phyloP scores from a whole-genome alignment of 108 stramenopile species.

The Parietichytrium sp. region DNA sequence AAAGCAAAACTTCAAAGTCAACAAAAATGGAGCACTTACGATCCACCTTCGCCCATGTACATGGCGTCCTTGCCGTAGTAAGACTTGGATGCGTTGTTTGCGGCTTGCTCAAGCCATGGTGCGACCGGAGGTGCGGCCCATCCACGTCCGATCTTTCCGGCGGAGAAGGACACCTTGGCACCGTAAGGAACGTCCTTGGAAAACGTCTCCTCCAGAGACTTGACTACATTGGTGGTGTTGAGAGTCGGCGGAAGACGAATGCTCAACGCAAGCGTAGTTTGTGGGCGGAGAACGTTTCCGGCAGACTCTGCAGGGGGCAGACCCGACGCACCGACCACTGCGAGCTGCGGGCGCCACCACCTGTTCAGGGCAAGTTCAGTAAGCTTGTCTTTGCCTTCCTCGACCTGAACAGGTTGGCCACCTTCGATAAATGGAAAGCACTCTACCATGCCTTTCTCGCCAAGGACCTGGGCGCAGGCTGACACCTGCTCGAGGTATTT shows the following conservation, averaged over 20 bases:
- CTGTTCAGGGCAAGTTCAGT: constrained; percentile 27
- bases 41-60: constrained; percentile 32
- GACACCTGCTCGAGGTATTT: constrained; percentile 11
- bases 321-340: background rate
- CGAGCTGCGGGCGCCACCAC: constrained; percentile 9
- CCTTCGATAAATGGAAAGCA: constrained; percentile 19
- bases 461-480: background rate
- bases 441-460: background rate
- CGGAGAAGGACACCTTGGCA: constrained; percentile 10
- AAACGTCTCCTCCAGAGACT: background rate
- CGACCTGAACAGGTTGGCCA: background rate
- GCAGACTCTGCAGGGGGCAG: constrained; percentile 6
- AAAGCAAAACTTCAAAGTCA: too few relatives aligned
- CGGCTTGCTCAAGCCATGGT: constrained; percentile 10
- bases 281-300: constrained; percentile 23
- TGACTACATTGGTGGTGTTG: background rate
- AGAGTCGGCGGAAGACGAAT: constrained; percentile 22
- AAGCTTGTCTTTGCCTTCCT: constrained; percentile 17
- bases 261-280: background rate
- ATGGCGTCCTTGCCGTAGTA: constrained; percentile 35
- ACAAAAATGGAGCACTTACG: too few relatives aligned
- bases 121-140: constrained; percentile 33
- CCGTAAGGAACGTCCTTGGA: constrained; percentile 1
- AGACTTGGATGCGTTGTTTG: constrained; percentile 12
- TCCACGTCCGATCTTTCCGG: background rate